These are phyloP conservation scores for Nicotiana knightiana DNA, from an alignment of 257 asterid species.

Conservation along the genomic window DNA sequence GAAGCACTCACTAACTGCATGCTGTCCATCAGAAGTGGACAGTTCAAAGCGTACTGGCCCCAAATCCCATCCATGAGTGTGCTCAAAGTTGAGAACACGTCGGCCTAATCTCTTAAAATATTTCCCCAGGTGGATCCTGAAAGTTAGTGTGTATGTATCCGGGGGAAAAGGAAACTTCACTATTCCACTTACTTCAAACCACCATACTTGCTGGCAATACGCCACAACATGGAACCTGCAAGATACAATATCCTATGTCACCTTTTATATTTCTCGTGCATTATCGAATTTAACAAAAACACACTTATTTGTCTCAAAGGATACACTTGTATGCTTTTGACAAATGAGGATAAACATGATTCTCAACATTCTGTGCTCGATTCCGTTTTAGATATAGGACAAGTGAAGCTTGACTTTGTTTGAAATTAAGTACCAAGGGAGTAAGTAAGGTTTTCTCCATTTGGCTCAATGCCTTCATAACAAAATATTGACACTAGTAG, in stretches of 20 bases:
- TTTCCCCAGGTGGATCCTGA: constrained; percentile 77
- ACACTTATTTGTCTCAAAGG: neutral
- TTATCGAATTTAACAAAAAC: neutral
- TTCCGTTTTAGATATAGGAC: neutral
- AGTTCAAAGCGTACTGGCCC: constrained; percentile 73
- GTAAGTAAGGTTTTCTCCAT: neutral
- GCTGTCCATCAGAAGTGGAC: constrained; percentile 87
- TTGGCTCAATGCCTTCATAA: neutral
- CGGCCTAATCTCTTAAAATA: constrained; percentile 81
- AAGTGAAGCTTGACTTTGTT: neutral
- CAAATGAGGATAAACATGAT: neutral
- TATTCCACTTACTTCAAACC: constrained; percentile 88
- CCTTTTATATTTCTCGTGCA: neutral
- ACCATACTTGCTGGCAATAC: constrained; percentile 94
- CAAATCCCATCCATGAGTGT: constrained; percentile 90
- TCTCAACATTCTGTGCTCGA: neutral
- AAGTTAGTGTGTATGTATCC: constrained; percentile 66
- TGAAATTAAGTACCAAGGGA: neutral
- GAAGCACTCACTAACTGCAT: constrained; percentile 56
- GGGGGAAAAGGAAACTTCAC: constrained; percentile 89
- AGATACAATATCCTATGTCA: neutral
- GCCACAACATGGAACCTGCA: constrained; percentile 82
- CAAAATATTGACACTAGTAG: neutral
- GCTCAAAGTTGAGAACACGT: constrained; percentile 70
- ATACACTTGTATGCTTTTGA: neutral